Evolutionary conservation across 2,329 filamentous ascomycete genomes (phyloP).

Genomic region (Diaporthe caulivora): DNA sequence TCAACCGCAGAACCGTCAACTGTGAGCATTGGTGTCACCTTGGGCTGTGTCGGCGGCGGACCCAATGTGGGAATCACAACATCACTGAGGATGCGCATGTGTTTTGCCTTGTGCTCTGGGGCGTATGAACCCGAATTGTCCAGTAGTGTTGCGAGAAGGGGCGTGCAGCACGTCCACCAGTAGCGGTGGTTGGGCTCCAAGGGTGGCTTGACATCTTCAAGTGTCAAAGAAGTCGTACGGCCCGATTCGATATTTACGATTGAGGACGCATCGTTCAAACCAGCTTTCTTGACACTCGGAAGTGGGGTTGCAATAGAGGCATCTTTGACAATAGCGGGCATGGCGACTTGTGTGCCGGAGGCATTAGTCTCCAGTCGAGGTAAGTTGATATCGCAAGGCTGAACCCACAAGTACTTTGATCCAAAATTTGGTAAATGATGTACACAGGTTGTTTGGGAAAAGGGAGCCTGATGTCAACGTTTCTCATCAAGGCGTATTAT

Average conservation of each 20-base stretch:
- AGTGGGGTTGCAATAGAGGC: too few relatives aligned
- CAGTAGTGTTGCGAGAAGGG: not conserved
- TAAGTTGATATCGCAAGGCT: too few relatives aligned
- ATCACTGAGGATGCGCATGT: conserved; percentile 1
- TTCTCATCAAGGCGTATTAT: not conserved
- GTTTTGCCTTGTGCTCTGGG: not conserved
- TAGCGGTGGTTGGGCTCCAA: not conserved
- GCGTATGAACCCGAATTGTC: not conserved
- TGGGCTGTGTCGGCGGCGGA: not conserved
- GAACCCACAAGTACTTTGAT: not conserved
- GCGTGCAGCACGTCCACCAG: conserved; percentile 7
- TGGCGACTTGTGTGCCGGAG: not conserved
- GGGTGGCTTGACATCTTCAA: not conserved
- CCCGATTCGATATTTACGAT: not conserved
- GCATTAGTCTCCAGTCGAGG: not conserved
- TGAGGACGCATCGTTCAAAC: not conserved
- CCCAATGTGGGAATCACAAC: not conserved
- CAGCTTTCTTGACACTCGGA: not conserved
- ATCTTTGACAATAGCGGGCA: not conserved
- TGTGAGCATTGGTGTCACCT: not conserved
- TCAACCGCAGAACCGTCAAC: not conserved
- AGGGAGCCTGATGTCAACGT: not conserved
- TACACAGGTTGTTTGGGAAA: not conserved
- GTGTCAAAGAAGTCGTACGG: not conserved
- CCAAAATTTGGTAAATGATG: not conserved